Evolutionary conservation across 768 basidiomycete genomes (phyloP), one percentile per base, ranked within the genome.

Genomic region (Cystofilobasidium ferigula): DNA sequence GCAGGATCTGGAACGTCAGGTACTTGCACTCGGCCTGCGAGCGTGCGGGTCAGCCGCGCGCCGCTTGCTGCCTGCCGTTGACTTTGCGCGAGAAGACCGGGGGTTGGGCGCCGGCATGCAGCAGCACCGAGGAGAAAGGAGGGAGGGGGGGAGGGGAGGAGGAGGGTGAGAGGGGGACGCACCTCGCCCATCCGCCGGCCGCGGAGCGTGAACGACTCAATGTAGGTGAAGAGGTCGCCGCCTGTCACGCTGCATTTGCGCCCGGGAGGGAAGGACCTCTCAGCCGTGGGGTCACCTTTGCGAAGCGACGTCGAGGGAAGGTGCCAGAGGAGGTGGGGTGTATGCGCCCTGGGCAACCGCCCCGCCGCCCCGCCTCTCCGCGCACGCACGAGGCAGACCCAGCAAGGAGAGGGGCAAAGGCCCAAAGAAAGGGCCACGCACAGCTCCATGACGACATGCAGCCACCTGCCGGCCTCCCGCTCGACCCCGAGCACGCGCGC

Each of bases 201-300:
- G 2, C 6, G 51, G 28, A 32, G 28, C 28, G 51, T 32, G 51
- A 54, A 54, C 18, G 12, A 6, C 51, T 54, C 32, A 24, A 67
- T 59, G 34, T 67, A 67, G n/a, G 60, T 53, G 43, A 67, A 67
- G 0, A 61, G 59, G 30, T 67, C 65, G 0, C 65, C 65, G n/a
- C 65, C 65, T 4, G 65, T 67, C 22, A 61, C 65, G 12, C 65
- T 67, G 30, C n/a, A n/a, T n/a, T n/a, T 43, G 24, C 28, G 28
- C 24, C 9, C 18, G 8, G 26, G 34, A 42, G 1, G 26, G 40
- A 10, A 30, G 7, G n/a, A 40, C 36, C 2, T 18, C 16, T 8
- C 20, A 12, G n/a, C 40, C 10, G 10, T 10, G 20, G 40, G 10
- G 40, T 42, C 40, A 10, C 40, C 10, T 42, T 42, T 42, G 40